Conservation (phyloP, 2,329 filamentous ascomycete species). For the Exserohilum rostratum region DNA sequence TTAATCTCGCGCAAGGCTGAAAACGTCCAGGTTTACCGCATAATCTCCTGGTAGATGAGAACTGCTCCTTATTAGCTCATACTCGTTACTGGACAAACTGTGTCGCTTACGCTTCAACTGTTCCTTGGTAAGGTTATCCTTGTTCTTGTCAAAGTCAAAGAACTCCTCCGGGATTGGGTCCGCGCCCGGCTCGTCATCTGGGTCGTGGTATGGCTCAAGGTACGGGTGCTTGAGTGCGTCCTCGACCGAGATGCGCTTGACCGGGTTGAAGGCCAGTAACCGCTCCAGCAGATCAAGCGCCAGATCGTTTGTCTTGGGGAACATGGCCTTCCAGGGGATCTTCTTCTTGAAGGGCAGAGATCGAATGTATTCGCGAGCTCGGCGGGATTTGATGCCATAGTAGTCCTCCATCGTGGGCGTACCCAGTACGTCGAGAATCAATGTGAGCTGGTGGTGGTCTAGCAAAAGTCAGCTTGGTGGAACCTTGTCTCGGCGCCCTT, state of each 20-base stretch:
- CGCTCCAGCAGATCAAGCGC: slow-evolving; percentile 94
- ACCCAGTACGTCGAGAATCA: slow-evolving; percentile 95
- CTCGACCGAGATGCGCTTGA: slow-evolving; percentile 97
- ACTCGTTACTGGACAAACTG: neutral
- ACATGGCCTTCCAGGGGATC: slow-evolving; percentile 95
- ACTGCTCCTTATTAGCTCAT: slow-evolving; percentile 50
- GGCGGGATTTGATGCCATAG: slow-evolving; percentile 98
- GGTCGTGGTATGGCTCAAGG: slow-evolving; percentile 97
- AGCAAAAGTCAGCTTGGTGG: slow-evolving; percentile 11
- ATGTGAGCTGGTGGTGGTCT: slow-evolving; percentile 97
- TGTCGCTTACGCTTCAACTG: slow-evolving; percentile 79
- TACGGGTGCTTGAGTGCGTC: slow-evolving; percentile 98
- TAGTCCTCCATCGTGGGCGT: slow-evolving; percentile 99
- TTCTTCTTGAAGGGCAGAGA: slow-evolving; percentile 99
- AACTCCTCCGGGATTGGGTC: slow-evolving; percentile 98
- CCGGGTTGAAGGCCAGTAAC: slow-evolving; percentile 95
- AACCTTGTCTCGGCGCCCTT: neutral
- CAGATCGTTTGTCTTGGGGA: slow-evolving; percentile 98
- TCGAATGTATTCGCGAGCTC: slow-evolving; percentile 96
- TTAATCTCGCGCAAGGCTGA: slow-evolving; percentile 25
- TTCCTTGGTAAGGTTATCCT: slow-evolving; percentile 97
- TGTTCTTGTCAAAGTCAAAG: slow-evolving; percentile 99
- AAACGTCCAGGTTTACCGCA: slow-evolving; percentile 59
- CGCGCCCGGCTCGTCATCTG: slow-evolving; percentile 95
- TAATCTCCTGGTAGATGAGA: slow-evolving; percentile 98